Base-by-base conservation (phyloP, 495 filamentous ascomycete genomes). In the Podospora pseudopauciseta region DNA sequence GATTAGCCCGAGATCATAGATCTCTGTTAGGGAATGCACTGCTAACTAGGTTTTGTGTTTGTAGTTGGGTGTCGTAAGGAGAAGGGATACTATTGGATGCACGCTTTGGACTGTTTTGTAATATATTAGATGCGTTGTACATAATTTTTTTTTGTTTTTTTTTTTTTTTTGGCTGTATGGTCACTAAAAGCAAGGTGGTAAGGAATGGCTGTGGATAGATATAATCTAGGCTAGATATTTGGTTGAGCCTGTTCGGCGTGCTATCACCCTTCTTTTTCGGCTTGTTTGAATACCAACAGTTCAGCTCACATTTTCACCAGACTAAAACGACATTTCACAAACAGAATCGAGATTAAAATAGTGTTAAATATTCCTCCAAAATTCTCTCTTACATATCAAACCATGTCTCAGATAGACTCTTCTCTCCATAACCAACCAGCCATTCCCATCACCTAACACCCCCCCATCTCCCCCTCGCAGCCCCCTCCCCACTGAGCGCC, bases 401-500 rank as follows among this genome's bases (percentile, higher is more conserved):
- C 2, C 15, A 49, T 16, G 39, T 49, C 39, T 49, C 13, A 16
- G 13, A 13, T 18, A 49, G 15, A 49, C 39, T 16, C 1, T 32
- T 32, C 39, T 16, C 39, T 49, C 15, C 39, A 49, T 49, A 16
- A 13, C 15, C 13, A 49, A 49, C 39, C 39, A 49, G 9, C 39
- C 39, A 49, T 13, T 49, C 9, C 1, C 32, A 54, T 75, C 61
- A 78, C 73, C 74, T 68, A 39, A 79, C 73, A 44, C 74, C 77
- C 6, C 68, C 79, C 79, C 79, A 81, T 32, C 78, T 68, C 9
- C 80, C 80, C 66, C 73, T 76, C 13, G 69, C 73, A 1, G 68
- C 72, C 2, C 72, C 74, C 7, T 73, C 76, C 19, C 74, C 74
- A 56, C 77, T 80, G 63, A 87, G 78, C 39, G 91, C 90, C 66